A percentile compares a stretch with the other conserved stretches of the same genome.
These are phyloP conservation scores for Magnaporthales sp. DNA, from an alignment of 2,329 filamentous ascomycete species.

Conservation along the genomic window DNA sequence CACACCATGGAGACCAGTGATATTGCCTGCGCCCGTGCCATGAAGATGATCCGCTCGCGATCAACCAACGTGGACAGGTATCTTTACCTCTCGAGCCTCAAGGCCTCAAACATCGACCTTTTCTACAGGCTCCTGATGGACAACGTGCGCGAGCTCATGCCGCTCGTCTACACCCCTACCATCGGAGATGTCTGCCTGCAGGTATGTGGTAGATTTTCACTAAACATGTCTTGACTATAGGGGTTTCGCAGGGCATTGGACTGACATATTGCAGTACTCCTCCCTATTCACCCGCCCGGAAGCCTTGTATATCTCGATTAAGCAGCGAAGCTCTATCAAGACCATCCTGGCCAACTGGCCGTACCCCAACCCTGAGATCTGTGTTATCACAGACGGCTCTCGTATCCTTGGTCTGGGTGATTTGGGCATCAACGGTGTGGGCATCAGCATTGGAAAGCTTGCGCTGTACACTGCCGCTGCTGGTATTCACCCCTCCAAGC, in stretches of 20 bases:
- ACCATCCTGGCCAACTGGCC: conserved; percentile 93
- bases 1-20: conserved; percentile 53
- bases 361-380: conserved; percentile 82
- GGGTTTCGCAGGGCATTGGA: neutral
- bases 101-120: conserved; percentile 63
- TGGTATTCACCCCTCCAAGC: conserved; percentile 86
- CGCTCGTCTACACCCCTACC: conserved; percentile 79
- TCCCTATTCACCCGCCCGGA: conserved; percentile 93
- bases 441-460: conserved; percentile 93
- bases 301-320: conserved; percentile 91
- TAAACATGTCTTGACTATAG: neutral
- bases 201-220: neutral
- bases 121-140: conserved; percentile 78
- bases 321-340: conserved; percentile 83
- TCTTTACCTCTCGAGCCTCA: conserved; percentile 69
- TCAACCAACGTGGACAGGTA: conserved; percentile 72
- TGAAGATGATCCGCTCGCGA: conserved; percentile 65
- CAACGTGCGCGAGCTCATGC: conserved; percentile 68
- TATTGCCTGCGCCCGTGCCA: conserved; percentile 55
- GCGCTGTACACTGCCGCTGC: conserved; percentile 92
- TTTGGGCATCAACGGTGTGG: conserved; percentile 93
- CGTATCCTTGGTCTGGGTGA: conserved; percentile 89
- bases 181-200: conserved; percentile 87
- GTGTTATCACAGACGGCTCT: conserved; percentile 92
- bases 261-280: conserved; percentile 62